These are phyloP conservation scores for Phialophora chinensis DNA, from an alignment of 2,329 filamentous ascomycete genomes.

Conservation along the genomic window DNA sequence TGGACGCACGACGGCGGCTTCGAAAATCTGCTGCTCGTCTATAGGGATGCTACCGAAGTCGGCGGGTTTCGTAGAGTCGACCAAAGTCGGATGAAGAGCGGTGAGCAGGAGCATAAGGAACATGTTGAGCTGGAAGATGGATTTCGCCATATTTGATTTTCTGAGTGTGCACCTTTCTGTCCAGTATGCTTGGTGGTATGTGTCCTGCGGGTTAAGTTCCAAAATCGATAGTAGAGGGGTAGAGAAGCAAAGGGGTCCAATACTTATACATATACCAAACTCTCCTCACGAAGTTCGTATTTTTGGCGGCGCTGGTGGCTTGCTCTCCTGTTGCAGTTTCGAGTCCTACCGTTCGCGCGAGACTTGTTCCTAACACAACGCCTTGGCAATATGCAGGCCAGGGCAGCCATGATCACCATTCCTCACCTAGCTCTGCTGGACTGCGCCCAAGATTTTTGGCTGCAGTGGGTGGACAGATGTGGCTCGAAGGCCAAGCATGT, in stretches of 20 bases:
- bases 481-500: background rate
- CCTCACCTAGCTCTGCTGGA: background rate
- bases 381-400: background rate
- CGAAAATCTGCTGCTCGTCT: constrained; percentile 1
- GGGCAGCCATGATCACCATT: too few relatives aligned
- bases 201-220: background rate
- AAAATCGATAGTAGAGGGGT: background rate
- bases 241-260: background rate
- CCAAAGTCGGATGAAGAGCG: background rate
- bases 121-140: background rate
- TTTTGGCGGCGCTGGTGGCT: background rate
- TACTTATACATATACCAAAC: background rate
- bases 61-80: background rate
- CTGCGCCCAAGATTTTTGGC: background rate
- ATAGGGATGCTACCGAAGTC: constrained; percentile 1
- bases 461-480: background rate
- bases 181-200: background rate
- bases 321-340: background rate
- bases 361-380: background rate
- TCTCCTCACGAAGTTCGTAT: background rate
- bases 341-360: background rate
- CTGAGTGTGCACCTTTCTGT: background rate
- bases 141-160: constrained; percentile 1
- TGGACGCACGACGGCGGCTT: background rate
- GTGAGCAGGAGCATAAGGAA: background rate